A percentile compares a stretch with the other conserved stretches of the same genome.
Conservation (phyloP, 139 green algal species). For the Haematococcus sp. region DNA sequence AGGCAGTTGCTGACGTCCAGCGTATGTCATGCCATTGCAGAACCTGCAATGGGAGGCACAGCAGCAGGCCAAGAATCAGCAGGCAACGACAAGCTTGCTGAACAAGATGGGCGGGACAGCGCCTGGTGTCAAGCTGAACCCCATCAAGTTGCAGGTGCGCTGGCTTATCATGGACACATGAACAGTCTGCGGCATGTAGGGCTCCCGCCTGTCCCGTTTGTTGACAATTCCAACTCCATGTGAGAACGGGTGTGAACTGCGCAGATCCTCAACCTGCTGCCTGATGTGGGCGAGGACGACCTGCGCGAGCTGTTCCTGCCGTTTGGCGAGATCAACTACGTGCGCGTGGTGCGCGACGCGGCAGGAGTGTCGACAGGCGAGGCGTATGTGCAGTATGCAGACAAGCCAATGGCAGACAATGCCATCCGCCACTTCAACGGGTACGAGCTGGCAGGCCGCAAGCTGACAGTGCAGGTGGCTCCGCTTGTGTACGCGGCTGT, state of each 20-base stretch:
- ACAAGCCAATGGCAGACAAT: constrained; percentile 10
- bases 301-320: constrained; percentile 75
- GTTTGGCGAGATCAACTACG: constrained; percentile 77
- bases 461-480: constrained; percentile 5
- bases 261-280: constrained; percentile 43
- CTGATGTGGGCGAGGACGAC: constrained; percentile 61
- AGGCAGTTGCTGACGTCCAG: too few species aligned
- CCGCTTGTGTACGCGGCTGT: neutral
- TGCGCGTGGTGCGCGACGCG: constrained; percentile 37
- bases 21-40: too few species aligned
- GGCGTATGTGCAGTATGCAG: constrained; percentile 20
- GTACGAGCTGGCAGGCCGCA: constrained; percentile 1
- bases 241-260: too few species aligned
- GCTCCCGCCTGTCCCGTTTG: too few species aligned
- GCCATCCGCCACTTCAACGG: constrained; percentile 7
- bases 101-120: constrained; percentile 10
- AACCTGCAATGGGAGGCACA: constrained; percentile 94
- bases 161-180: neutral
- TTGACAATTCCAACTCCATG: too few species aligned
- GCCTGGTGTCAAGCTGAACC: constrained; percentile 1
- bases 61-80: constrained; percentile 58
- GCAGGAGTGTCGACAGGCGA: constrained; percentile 13
- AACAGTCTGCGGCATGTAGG: too few species aligned
- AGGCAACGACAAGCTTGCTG: constrained; percentile 21
- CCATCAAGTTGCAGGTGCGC: constrained; percentile 22